Evolutionary conservation across 306 rosid species (phyloP).

Genomic region (Medicago arabica): DNA sequence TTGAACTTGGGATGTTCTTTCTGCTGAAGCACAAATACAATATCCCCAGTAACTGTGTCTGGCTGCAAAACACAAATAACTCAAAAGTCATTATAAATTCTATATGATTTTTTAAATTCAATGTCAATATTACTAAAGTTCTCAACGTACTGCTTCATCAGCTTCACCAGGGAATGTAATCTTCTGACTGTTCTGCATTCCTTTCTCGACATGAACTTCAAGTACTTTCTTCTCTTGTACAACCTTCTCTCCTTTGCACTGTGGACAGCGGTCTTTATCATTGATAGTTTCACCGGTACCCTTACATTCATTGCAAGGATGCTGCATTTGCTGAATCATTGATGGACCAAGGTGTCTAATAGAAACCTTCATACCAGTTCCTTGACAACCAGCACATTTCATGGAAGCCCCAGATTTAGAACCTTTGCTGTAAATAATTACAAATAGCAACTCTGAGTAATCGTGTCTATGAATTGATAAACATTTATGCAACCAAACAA

Average conservation of each 20-base stretch:
- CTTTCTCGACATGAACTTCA: conserved; percentile 90
- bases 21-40: conserved; percentile 89
- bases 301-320: conserved; percentile 92
- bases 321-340: conserved; percentile 99
- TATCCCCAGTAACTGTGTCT: conserved; percentile 92
- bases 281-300: conserved; percentile 95
- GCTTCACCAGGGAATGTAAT: conserved; percentile 97
- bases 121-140: neutral
- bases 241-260: conserved; percentile 94
- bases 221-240: conserved; percentile 93
- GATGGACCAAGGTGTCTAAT: conserved; percentile 94
- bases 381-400: conserved; percentile 92
- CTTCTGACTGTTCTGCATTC: conserved; percentile 92
- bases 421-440: conserved; percentile 68
- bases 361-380: conserved; percentile 93
- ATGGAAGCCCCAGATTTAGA: conserved; percentile 92
- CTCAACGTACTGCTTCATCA: conserved; percentile 76
- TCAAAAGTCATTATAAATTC: conserved; percentile 6
- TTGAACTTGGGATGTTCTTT: conserved; percentile 90
- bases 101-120: neutral
- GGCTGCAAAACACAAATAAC: conserved; percentile 65
- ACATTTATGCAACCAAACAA: neutral
- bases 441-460: neutral
- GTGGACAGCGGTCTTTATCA: conserved; percentile 86
- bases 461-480: neutral